Base-by-base conservation (phyloP, 805 yeast genomes). In the Ogataea nitratoaversa region DNA sequence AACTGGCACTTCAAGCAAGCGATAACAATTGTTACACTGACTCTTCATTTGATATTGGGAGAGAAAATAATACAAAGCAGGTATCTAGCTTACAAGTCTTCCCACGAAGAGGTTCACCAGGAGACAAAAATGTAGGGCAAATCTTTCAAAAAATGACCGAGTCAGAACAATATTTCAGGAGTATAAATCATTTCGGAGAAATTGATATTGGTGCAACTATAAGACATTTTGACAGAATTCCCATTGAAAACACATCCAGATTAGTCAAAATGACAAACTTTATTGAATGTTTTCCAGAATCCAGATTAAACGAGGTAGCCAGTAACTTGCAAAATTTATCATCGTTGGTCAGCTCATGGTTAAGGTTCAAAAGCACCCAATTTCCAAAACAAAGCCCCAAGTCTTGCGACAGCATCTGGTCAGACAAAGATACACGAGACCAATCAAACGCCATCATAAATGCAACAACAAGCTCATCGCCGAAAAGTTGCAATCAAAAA, bases 181-280 rank as follows among this genome's bases (percentile, higher is more conserved):
- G 16, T 23, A 8, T 20, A 9, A 33, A 17, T 19, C 32, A 24
- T 16, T 25, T 27, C 22, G 31, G 30, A 13, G 31, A 38, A 19
- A 16, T 23, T 38, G 31, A 38, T 16, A 17, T 34, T 23, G 35
- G 19, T 32, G 17, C 28, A 32, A 38, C 23, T 20, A 9, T 36
- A 19, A 8, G 36, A 25, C 5, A 19, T 9, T n/a, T 19, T 30
- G 24, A 20, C 12, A 5, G 18, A 19, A 11, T 36, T 20, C 14
- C 24, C 19, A 22, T 12, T 5, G 19, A 14, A 5, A 16, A 33
- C 14, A 12, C 28, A 12, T 22, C 16, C 8, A 17, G 23, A 16
- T 22, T 16, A 9, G 19, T 8, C 18, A 18, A 33, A 13, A 16
- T 33, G 19, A 22, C 11, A 23, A 29, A 17, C 12, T 23, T 22